Evolutionary conservation across 2,329 filamentous ascomycete species (phyloP).

Genomic region (Fusarium incarnatum): DNA sequence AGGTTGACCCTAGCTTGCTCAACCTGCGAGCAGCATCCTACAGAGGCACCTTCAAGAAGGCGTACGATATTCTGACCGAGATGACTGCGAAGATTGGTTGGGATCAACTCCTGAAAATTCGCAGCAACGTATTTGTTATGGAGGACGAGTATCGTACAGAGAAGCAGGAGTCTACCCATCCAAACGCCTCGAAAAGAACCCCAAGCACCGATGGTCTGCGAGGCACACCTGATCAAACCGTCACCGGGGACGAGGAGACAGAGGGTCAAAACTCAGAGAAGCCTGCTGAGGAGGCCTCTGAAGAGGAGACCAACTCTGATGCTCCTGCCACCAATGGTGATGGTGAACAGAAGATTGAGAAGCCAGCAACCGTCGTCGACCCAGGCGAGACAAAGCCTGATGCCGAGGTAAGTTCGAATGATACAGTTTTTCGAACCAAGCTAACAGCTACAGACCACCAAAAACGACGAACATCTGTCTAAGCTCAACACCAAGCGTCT

Average conservation of each 20-base stretch:
- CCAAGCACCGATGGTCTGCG: constrained; percentile 83
- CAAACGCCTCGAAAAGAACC: constrained; percentile 69
- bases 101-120: constrained; percentile 94
- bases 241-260: constrained; percentile 59
- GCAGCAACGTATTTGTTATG: constrained; percentile 99
- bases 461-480: constrained; percentile 79
- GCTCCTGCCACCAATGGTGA: constrained; percentile 56
- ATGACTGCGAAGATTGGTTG: constrained; percentile 97
- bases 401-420: constrained; percentile 67
- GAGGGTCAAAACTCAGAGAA: constrained; percentile 51
- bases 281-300: constrained; percentile 45
- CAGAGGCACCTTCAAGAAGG: constrained; percentile 94
- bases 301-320: constrained; percentile 47
- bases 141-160: constrained; percentile 97
- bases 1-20: constrained; percentile 86
- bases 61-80: constrained; percentile 92
- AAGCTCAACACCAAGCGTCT: constrained; percentile 97
- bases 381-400: constrained; percentile 79
- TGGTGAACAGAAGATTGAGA: constrained; percentile 70
- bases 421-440: not conserved
- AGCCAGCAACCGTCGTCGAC: constrained; percentile 81
- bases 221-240: constrained; percentile 72
- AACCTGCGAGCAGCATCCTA: constrained; percentile 90
- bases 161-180: constrained; percentile 71
- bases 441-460: constrained; percentile 63